These are phyloP conservation scores for Martiniozyma abietophila DNA, from an alignment of 805 yeast genomes.

Conservation along the genomic window DNA sequence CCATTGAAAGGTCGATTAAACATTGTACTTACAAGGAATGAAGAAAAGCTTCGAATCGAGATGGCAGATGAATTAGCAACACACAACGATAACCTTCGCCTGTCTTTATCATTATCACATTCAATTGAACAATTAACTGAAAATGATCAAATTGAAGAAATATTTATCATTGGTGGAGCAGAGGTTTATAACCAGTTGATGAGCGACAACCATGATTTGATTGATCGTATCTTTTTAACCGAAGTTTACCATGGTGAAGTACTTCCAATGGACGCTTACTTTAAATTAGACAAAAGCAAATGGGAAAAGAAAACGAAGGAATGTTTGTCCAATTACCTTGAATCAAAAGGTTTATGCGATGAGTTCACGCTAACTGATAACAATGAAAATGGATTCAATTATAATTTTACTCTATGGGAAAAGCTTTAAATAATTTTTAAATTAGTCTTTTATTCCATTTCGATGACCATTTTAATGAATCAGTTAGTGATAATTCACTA, in stretches of 20 bases:
- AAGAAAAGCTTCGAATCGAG: constrained; percentile 16
- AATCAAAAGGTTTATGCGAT: constrained; percentile 29
- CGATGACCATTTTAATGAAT: neutral
- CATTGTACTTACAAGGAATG: constrained; percentile 57
- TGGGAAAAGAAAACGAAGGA: constrained; percentile 31
- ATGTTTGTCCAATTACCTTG: constrained; percentile 29
- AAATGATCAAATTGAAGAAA: constrained; percentile 35
- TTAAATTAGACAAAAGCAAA: constrained; percentile 30
- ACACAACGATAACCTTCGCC: constrained; percentile 12
- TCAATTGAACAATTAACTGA: constrained; percentile 31
- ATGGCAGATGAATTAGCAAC: constrained; percentile 20
- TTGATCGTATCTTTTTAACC: constrained; percentile 57
- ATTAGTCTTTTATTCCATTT: neutral
- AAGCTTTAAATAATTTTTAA: constrained; percentile 13
- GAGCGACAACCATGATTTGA: constrained; percentile 20
- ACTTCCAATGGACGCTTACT: constrained; percentile 64
- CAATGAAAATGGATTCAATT: constrained; percentile 35
- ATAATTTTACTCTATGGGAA: constrained; percentile 55
- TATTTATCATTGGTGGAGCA: constrained; percentile 90
- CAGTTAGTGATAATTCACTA: too few relatives aligned
- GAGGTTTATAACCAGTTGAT: constrained; percentile 59
- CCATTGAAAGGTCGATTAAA: constrained; percentile 74
- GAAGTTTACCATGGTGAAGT: constrained; percentile 38
- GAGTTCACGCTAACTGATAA: constrained; percentile 26
- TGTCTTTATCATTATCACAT: constrained; percentile 34